Evolutionary conservation across 495 filamentous ascomycete genomes (phyloP), one percentile per base, ranked within the genome.

Genomic region (Xanthoparmelia taractica): DNA sequence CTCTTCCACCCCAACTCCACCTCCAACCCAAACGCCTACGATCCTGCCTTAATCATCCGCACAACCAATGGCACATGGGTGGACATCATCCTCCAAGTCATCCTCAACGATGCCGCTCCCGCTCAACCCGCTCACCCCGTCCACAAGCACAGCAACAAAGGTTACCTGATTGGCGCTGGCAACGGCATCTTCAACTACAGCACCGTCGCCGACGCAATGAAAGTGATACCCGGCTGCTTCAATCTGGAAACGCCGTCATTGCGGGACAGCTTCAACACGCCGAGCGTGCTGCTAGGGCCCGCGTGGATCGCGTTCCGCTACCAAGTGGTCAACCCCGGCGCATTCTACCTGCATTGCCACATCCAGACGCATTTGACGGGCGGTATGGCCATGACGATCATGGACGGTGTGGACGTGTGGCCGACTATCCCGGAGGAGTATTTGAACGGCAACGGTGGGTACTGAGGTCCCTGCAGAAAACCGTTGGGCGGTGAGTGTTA

Each of bases 61-160:
- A 68, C 64, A 6, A 68, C 52, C 6, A 67, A 68, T 37, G 41
- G 56, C 12, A 68, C 64, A 7, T 68, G 66, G 66, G 65, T 68
- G 15, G 66, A 68, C 38, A 38, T 68, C 11, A n/a, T 68, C 52
- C 40, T 68, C 33, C 66, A 68, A 18, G 61, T 65, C 25, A 47
- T 61, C 0, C 20, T 48, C 55, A 48, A 37, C 18, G 34, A 29
- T 13, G 36, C 59, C 11, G 45, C 64, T 8, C 58, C 63, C 41
- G 66, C 43, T 15, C 58, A 81, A 64, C 73, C 76, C 0, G 58
- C 63, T 0, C 84, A 87, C 61, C 79, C 81, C 0, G 81, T 87
- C 58, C 84, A 87, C 72, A 86, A 86, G 67, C 84, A 87, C 70
- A 80, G 77, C 27, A 86, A 81, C 69, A 85, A 84, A 63, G 79